phyloP scores from a whole-genome alignment of 768 basidiomycete genomes.

The Russula foetens region DNA sequence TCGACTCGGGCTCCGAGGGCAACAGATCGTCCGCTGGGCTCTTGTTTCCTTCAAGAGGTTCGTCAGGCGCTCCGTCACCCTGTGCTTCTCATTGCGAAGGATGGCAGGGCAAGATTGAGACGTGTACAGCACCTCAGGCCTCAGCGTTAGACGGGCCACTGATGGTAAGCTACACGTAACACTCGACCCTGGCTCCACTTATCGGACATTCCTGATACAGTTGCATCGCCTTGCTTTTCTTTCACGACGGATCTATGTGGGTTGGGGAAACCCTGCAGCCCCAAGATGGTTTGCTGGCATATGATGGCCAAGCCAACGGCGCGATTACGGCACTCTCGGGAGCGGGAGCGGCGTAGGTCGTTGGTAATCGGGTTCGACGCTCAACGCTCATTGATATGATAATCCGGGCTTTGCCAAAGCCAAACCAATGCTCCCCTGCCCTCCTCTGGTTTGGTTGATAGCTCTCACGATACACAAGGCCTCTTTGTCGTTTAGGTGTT shows the following conservation, averaged over 20 bases:
- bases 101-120: neutral
- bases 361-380: too few relatives aligned
- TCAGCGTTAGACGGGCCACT: neutral
- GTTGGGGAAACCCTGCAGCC: neutral
- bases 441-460: too few relatives aligned
- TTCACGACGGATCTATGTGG: neutral
- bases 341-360: too few relatives aligned
- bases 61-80: neutral
- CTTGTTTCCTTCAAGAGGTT: neutral
- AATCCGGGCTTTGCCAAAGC: too few relatives aligned
- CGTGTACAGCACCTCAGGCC: too few relatives aligned
- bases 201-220: constrained; percentile 1
- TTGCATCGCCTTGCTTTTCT: neutral
- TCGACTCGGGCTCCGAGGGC: neutral
- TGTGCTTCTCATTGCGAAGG: neutral
- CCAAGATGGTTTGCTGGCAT: neutral
- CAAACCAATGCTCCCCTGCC: too few relatives aligned
- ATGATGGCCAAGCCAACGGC: too few relatives aligned
- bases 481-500: too few relatives aligned
- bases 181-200: neutral
- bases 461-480: too few relatives aligned
- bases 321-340: too few relatives aligned
- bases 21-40: neutral
- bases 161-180: neutral
- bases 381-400: too few relatives aligned